These are phyloP conservation scores for Dryas alaskensis DNA, from an alignment of 306 rosid genomes.

Conservation along the genomic window DNA sequence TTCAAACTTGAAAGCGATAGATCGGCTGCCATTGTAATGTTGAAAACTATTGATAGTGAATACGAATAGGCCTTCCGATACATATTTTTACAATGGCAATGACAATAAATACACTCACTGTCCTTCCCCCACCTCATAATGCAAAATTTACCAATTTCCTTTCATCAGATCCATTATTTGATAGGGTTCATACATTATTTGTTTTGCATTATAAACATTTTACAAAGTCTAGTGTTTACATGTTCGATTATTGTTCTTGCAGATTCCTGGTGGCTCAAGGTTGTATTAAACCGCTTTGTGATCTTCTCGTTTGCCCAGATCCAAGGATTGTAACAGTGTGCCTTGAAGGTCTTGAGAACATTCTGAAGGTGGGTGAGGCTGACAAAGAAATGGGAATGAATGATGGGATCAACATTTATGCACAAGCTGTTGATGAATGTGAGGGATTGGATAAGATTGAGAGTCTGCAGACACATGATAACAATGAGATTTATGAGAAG, in stretches of 20 bases:
- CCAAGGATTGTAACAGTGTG: conserved; percentile 53
- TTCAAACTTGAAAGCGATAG: not conserved
- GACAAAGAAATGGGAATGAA: conserved; percentile 57
- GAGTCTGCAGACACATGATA: conserved; percentile 52
- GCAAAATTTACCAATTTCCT: not conserved
- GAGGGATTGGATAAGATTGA: conserved; percentile 67
- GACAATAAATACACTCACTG: not conserved
- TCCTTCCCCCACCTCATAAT: not conserved
- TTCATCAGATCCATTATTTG: not conserved
- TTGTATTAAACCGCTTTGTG: conserved; percentile 58
- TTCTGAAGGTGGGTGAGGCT: conserved; percentile 64
- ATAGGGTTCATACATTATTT: not conserved
- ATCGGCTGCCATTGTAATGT: not conserved
- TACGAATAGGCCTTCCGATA: not conserved
- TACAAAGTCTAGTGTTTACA: conserved; percentile 7
- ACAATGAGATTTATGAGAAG: conserved; percentile 63
- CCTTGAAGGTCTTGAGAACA: conserved; percentile 65
- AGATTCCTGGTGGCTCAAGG: conserved; percentile 56
- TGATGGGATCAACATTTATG: conserved; percentile 43
- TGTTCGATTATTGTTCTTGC: conserved; percentile 10
- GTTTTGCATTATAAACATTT: not conserved
- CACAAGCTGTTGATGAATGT: conserved; percentile 48
- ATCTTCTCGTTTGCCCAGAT: conserved; percentile 54
- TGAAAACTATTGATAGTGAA: not conserved
- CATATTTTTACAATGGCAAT: not conserved